Percentiles rank a stretch among this genome's conserved stretches.
Evolutionary conservation across 2,329 filamentous ascomycete genomes (phyloP).

Genomic region (Incumbomyces lentus): DNA sequence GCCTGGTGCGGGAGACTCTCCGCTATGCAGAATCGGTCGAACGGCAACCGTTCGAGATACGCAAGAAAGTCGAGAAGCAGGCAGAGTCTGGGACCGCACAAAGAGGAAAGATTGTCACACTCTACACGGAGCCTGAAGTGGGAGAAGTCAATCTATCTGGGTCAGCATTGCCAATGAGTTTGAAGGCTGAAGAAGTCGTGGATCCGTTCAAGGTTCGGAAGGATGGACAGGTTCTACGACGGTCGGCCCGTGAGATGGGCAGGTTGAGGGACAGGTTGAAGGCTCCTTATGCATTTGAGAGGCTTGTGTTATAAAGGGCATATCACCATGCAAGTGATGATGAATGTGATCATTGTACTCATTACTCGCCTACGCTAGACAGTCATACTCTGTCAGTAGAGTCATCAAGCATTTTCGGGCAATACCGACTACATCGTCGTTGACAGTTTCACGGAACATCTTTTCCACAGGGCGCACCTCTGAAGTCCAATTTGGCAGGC

Average conservation of each 20-base stretch:
- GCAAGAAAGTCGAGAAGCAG: neutral
- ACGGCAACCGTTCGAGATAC: slow-evolving; percentile 12
- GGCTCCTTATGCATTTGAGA: slow-evolving; percentile 73
- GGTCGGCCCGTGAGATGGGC: slow-evolving; percentile 63
- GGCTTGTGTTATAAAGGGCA: slow-evolving; percentile 26
- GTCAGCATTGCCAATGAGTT: slow-evolving; percentile 42
- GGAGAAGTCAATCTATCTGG: slow-evolving; percentile 9
- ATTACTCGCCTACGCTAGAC: no score
- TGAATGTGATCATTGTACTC: no score
- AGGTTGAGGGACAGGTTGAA: slow-evolving; percentile 69
- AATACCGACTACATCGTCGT: no score
- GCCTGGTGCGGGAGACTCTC: slow-evolving; percentile 37
- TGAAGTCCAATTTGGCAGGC: no score
- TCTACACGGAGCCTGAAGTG: slow-evolving; percentile 16
- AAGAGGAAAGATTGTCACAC: slow-evolving; percentile 14
- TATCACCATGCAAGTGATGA: no score
- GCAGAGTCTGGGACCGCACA: slow-evolving; percentile 7
- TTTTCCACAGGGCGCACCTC: no score
- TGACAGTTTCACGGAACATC: no score
- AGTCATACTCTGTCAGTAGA: no score
- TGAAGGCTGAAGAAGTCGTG: slow-evolving; percentile 46
- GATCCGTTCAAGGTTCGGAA: slow-evolving; percentile 42
- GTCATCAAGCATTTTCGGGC: no score
- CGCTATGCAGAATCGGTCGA: slow-evolving; percentile 28
- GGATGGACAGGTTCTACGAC: slow-evolving; percentile 56